Evolutionary conservation across 257 asterid genomes (phyloP).

Genomic region (Penstemon eatonii): DNA sequence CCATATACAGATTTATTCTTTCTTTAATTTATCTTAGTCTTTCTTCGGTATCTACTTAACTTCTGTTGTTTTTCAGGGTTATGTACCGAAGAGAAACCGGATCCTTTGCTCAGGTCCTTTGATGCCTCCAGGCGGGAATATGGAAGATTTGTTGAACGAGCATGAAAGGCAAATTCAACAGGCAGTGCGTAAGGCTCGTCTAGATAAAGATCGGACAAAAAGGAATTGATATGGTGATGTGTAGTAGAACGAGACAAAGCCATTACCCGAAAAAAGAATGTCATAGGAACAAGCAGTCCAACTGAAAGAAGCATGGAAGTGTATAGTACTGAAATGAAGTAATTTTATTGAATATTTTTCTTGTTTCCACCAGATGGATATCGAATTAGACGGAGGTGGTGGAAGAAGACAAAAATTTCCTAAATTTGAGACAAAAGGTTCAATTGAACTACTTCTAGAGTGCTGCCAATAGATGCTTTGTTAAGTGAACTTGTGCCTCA

Average conservation of each 20-base stretch:
- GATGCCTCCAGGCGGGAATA: constrained; percentile 57
- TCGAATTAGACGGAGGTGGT: background rate
- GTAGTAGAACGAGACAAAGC: constrained; percentile 24
- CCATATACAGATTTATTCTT: background rate
- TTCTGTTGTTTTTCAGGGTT: constrained; percentile 33
- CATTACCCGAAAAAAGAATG: background rate
- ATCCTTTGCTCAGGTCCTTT: constrained; percentile 60
- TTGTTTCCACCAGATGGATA: constrained; percentile 16
- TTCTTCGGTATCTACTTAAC: constrained; percentile 22
- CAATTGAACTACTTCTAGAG: constrained; percentile 18
- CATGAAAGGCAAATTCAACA: constrained; percentile 60
- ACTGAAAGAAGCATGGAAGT: constrained; percentile 21
- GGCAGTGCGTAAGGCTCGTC: constrained; percentile 52
- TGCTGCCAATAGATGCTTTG: constrained; percentile 15
- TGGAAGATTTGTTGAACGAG: constrained; percentile 64
- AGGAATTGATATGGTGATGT: constrained; percentile 22
- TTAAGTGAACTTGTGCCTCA: constrained; percentile 19
- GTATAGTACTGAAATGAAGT: constrained; percentile 19
- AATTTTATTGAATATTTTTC: constrained; percentile 14
- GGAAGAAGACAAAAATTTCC: constrained; percentile 23
- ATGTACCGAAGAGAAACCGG: constrained; percentile 41
- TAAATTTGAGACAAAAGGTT: constrained; percentile 11
- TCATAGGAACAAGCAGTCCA: constrained; percentile 13
- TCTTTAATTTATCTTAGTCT: background rate
- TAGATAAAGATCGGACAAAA: constrained; percentile 40